phyloP scores from a whole-genome alignment of 2,329 filamentous ascomycete genomes.

The Cercospora zeae-maydis region DNA sequence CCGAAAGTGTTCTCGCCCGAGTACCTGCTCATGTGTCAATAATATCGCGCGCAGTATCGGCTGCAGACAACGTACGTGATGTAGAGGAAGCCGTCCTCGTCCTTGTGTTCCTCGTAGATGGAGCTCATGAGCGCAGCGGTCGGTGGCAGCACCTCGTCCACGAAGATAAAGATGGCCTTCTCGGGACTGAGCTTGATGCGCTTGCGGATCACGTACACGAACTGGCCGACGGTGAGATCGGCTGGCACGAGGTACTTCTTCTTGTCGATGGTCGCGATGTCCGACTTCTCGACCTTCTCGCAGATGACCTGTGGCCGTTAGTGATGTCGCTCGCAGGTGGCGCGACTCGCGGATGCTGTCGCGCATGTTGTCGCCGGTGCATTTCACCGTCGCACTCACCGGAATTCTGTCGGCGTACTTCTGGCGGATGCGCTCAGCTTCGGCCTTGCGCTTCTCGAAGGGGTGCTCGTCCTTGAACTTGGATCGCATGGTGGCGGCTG shows the following conservation, averaged over 20 bases:
- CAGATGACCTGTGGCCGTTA: slow-evolving; percentile 74
- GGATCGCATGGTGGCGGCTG: slow-evolving; percentile 73
- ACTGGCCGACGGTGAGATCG: slow-evolving; percentile 97
- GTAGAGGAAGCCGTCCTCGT: slow-evolving; percentile 85
- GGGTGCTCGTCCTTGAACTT: slow-evolving; percentile 99
- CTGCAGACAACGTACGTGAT: slow-evolving; percentile 67
- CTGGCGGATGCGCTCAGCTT: slow-evolving; percentile 98
- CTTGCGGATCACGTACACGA: slow-evolving; percentile 99
- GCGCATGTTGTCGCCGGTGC: slow-evolving; percentile 1
- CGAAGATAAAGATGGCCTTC: slow-evolving; percentile 99
- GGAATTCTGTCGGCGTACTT: slow-evolving; percentile 99
- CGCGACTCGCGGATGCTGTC: neutral
- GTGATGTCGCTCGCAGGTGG: neutral
- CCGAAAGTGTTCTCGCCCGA: slow-evolving; percentile 99
- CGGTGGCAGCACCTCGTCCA: slow-evolving; percentile 94
- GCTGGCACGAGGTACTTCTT: slow-evolving; percentile 99
- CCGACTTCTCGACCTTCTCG: slow-evolving; percentile 98
- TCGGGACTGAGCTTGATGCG: slow-evolving; percentile 99
- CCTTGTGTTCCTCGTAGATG: slow-evolving; percentile 99
- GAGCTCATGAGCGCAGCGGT: slow-evolving; percentile 98
- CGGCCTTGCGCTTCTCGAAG: slow-evolving; percentile 99
- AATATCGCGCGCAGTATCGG: neutral
- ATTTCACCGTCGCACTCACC: slow-evolving; percentile 56
- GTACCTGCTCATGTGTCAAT: slow-evolving; percentile 56
- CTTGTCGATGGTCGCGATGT: slow-evolving; percentile 99